Evolutionary conservation across 2,329 filamentous ascomycete species (phyloP), one percentile per base, ranked within the genome.

Genomic region (Pseudocercospora vitis): DNA sequence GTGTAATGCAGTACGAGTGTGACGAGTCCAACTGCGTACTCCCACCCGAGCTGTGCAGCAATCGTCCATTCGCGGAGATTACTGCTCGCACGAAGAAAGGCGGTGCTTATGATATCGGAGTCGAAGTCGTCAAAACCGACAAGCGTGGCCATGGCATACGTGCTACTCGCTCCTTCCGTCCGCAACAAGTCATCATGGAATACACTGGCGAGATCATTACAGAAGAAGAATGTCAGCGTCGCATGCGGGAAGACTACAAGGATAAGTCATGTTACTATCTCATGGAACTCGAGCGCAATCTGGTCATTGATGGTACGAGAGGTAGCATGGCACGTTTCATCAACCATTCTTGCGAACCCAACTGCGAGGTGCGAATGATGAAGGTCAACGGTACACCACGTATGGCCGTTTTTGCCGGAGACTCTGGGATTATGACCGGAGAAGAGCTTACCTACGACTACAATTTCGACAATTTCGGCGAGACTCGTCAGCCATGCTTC

Each of bases 201-300:
- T 99, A 99, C 68, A 92, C 91, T 0, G 94, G 94, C 33, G 94
- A 99, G 73, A 96, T 99, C 63, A 95, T 99, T 67, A 96, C 91
- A 0, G 90, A 95, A 68, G 85, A 86, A 24, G 94, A 99, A 70
- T 96, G 91, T 67, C 91, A 97, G 69, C 83, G 88, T 42, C 86
- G 94, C 51, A 96, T 97, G 91, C 90, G 88, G 55, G 87, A 92
- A 58, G 82, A 88, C 55, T 99, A 99, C 76, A 95, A 94, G 71
- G 83, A 96, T 69, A 95, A 96, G 65, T 87, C 94, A 89, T 96
- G 91, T 73, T 97, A 96, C 73, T 99, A 99, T 71, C 78, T 99
- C 46, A 99, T 99, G 94, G 91, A 90, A 52, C 96, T 97, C 69
- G 91, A 97, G 68, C 91, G 96, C 71, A 94, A 95, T 72, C 94